Evolutionary conservation across 1,139 yeast genomes (phyloP).

Genomic region (Wickerhamomyces sp.): DNA sequence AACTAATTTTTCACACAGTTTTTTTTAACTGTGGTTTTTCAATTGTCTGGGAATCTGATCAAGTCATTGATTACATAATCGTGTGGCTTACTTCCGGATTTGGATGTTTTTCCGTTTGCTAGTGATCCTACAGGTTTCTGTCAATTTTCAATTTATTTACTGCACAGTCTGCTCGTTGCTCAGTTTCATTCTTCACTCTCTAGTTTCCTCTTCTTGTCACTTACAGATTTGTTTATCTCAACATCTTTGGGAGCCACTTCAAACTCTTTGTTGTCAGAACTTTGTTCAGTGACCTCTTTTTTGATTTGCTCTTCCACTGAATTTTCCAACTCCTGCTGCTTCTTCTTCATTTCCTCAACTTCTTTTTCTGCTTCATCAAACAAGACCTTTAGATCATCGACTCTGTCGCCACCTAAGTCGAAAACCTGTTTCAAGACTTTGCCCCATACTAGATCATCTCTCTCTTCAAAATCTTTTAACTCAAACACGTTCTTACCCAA

Average conservation of each 20-base stretch:
- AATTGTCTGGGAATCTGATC: too few species aligned
- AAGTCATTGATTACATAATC: too few species aligned
- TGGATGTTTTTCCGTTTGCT: too few species aligned
- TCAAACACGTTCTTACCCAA: constrained; percentile 66
- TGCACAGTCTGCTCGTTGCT: too few species aligned
- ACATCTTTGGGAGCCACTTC: neutral
- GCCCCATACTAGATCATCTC: constrained; percentile 64
- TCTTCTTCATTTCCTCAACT: neutral
- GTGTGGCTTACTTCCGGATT: too few species aligned
- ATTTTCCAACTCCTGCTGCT: neutral
- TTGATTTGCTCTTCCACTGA: neutral
- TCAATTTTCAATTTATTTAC: too few species aligned
- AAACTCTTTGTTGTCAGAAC: neutral
- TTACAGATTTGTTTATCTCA: neutral
- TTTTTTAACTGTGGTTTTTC: too few species aligned
- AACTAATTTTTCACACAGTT: too few species aligned
- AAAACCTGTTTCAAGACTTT: constrained; percentile 51
- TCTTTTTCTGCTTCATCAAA: constrained; percentile 18
- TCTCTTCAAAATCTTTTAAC: constrained; percentile 55
- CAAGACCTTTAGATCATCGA: constrained; percentile 28
- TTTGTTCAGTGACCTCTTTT: neutral
- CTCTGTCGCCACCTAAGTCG: constrained; percentile 30
- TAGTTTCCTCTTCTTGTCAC: constrained; percentile 3
- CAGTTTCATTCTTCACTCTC: neutral
- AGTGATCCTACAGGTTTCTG: too few species aligned